A percentile compares a stretch with the other conserved stretches of the same genome.
phyloP scores from a whole-genome alignment of 257 asterid genomes.

The Cinchona pubescens region DNA sequence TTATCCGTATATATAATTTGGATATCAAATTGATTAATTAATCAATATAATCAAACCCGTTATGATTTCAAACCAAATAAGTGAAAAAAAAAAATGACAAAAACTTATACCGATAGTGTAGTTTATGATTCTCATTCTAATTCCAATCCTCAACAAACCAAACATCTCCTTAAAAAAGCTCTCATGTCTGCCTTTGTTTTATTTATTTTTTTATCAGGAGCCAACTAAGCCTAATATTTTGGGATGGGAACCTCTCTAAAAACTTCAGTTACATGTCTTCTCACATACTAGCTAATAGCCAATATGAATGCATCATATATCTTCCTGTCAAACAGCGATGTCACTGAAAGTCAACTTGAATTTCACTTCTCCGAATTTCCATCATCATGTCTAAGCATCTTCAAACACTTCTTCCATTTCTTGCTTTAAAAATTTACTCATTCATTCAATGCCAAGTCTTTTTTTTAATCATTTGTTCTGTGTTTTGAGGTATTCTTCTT shows the following conservation, averaged over 20 bases:
- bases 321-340: not conserved
- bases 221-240: not conserved
- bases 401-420: constrained; percentile 38
- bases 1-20: too few species aligned
- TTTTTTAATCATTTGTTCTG: constrained; percentile 29
- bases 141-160: too few species aligned
- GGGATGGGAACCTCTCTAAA: not conserved
- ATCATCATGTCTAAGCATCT: constrained; percentile 46
- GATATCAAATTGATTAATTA: too few species aligned
- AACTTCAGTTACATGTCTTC: constrained; percentile 6
- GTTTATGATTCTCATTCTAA: too few species aligned
- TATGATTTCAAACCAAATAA: too few species aligned
- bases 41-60: too few species aligned
- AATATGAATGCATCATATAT: not conserved
- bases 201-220: not conserved
- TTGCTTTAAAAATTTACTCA: constrained; percentile 29
- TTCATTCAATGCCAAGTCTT: constrained; percentile 15
- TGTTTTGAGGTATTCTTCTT: constrained; percentile 10
- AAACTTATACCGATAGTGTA: too few species aligned
- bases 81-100: too few species aligned
- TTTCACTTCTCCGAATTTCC: constrained; percentile 28
- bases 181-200: not conserved
- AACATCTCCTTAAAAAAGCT: too few species aligned
- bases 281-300: not conserved
- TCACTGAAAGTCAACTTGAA: constrained; percentile 35